Evolutionary conservation across 345 rosid genomes (phyloP), one percentile per base, ranked within the genome.

Genomic region (Syzygium oleosum): DNA sequence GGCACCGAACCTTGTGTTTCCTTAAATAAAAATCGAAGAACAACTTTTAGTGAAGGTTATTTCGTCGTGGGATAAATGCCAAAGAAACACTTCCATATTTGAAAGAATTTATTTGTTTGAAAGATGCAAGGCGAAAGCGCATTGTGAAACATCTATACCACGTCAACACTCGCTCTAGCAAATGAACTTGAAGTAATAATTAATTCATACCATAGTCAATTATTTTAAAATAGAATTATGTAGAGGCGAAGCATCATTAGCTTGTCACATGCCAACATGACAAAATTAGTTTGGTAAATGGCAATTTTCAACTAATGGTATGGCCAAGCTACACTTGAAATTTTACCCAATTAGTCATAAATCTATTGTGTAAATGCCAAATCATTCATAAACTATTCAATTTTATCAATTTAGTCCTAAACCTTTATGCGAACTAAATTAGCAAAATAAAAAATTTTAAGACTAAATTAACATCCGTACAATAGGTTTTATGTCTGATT

Each of bases 361-460:
- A 59, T 59, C 1, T 59, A 59, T 59, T 11, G 7, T 59, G 16
- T 59, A 59, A 59, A 12, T 59, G 65, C 15, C 27, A 25, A 59
- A 25, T 59, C 65, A 1, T 0, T 27, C 5, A 25, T 59, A 27
- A 59, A 59, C 0, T 27, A 1, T 59, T 0, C 0, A 59, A 59
- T 59, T 59, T 59, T 11, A 11, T 1, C 16, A 59, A 25, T 5
- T 59, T 12, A 59, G 15, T 5, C 0, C 27, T 59, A 59, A 59
- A 4, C 0, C 0, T 25, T 59, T 27, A 12, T 2, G 3, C 15
- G 0, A 25, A 25, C 25, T 58, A 11, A 25, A 58, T 58, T 58
- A 25, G 12, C 0, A 6, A 12, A 58, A 4, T 51, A 7, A 25
- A 58, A 58, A 58, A 27, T 5, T 59, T 59, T 12, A 27, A 25